Percentiles rank a stretch among this genome's conserved stretches.
These are phyloP conservation scores for Aspergillus arachidicola DNA, from an alignment of 2,329 filamentous ascomycete genomes.

Conservation along the genomic window DNA sequence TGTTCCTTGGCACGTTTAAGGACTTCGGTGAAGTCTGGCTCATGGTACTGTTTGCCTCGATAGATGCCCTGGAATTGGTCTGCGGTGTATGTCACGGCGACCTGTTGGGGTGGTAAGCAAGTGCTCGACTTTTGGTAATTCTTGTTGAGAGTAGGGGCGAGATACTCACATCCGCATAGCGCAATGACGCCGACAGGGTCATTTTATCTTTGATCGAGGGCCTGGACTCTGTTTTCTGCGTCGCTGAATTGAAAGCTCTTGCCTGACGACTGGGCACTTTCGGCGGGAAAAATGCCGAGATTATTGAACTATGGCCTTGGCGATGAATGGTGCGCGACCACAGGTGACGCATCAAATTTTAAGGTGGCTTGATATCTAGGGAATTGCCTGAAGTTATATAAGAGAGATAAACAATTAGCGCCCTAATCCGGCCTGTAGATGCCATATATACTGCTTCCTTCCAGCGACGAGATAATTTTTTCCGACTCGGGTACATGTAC, in stretches of 20 bases:
- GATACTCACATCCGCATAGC: conserved; percentile 18
- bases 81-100: conserved; percentile 33
- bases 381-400: background rate
- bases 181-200: background rate
- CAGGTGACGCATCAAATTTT: background rate
- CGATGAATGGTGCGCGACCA: background rate
- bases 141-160: background rate
- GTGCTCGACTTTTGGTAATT: background rate
- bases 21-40: conserved; percentile 45
- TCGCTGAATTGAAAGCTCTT: background rate
- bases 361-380: background rate
- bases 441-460: background rate
- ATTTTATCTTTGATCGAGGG: background rate
- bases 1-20: conserved; percentile 22
- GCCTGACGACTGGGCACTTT: background rate
- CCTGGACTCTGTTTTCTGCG: background rate
- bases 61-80: conserved; percentile 54
- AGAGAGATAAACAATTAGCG: background rate
- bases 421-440: background rate
- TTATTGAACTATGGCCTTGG: background rate
- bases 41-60: conserved; percentile 53
- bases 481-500: conserved; percentile 8
- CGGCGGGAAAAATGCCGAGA: background rate
- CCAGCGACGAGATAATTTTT: background rate
- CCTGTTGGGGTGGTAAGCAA: conserved; percentile 14